A percentile compares a stretch with the other conserved stretches of the same genome.
phyloP scores from a whole-genome alignment of 345 rosid species.

The Xanthoceras sorbifolium region DNA sequence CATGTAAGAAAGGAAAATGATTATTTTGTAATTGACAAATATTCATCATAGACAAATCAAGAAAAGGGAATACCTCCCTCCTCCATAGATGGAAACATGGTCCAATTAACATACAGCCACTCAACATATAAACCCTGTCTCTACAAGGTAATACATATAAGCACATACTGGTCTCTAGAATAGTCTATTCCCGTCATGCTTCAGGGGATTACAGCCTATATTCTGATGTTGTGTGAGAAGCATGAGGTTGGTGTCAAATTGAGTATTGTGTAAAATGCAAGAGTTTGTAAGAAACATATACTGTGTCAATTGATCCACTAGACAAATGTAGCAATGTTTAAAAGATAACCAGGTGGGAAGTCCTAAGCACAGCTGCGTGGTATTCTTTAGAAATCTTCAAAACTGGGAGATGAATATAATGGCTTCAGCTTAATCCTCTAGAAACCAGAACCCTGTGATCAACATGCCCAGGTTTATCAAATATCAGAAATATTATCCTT shows the following conservation, averaged over 20 bases:
- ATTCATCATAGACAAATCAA: not conserved
- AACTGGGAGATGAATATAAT: not conserved
- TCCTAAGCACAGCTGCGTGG: not conserved
- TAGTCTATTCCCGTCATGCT: not conserved
- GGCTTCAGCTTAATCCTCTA: conserved; percentile 1
- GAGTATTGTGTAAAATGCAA: not conserved
- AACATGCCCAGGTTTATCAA: not conserved
- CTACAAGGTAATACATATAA: not conserved
- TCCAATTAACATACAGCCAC: not conserved
- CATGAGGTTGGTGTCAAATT: not conserved
- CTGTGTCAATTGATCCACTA: not conserved
- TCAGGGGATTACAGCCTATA: not conserved
- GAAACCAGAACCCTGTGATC: not conserved
- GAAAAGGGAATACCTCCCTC: not conserved
- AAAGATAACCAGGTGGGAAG: not conserved
- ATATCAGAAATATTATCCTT: not conserved
- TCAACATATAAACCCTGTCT: not conserved
- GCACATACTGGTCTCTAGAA: not conserved
- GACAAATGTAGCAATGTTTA: not conserved
- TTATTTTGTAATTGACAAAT: not conserved
- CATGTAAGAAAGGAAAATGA: not conserved
- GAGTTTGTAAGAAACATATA: not conserved
- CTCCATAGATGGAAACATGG: not conserved
- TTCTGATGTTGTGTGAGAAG: not conserved
- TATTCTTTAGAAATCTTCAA: not conserved